These are phyloP conservation scores for Syzygium oleosum DNA, from an alignment of 345 rosid genomes.

Conservation along the genomic window DNA sequence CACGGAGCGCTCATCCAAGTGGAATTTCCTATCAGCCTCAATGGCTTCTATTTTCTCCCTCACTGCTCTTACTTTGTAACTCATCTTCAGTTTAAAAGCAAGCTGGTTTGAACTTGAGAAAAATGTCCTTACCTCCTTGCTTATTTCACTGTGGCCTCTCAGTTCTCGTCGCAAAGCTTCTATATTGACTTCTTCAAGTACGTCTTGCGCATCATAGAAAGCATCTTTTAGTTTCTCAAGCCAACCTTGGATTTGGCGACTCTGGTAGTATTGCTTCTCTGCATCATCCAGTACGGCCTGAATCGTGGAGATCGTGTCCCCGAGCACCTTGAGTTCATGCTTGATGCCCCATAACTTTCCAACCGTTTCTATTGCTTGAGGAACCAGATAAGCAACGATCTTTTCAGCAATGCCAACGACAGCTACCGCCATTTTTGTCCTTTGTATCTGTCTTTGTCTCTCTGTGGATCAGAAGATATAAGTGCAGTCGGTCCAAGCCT, in stretches of 20 bases:
- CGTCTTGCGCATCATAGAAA: background rate
- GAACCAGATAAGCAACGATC: background rate
- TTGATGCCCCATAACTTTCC: background rate
- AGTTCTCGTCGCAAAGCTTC: background rate
- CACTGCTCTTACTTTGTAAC: background rate
- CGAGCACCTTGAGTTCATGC: background rate
- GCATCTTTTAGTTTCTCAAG: background rate
- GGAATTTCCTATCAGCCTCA: fast-evolving
- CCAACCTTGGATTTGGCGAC: background rate
- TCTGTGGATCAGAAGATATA: background rate
- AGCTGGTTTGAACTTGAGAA: background rate
- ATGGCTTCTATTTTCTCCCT: background rate
- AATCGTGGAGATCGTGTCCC: background rate
- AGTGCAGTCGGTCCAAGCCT: background rate
- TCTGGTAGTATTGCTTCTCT: background rate
- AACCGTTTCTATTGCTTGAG: background rate
- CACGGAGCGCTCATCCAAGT: background rate
- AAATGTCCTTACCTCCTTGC: background rate
- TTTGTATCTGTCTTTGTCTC: background rate
- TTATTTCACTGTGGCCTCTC: background rate
- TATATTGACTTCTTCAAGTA: background rate
- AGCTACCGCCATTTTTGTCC: background rate
- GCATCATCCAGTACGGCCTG: background rate
- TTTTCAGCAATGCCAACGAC: background rate
- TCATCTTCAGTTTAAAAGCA: background rate